Base-by-base conservation (phyloP, 768 basidiomycete genomes). In the Mycena vulgaris region DNA sequence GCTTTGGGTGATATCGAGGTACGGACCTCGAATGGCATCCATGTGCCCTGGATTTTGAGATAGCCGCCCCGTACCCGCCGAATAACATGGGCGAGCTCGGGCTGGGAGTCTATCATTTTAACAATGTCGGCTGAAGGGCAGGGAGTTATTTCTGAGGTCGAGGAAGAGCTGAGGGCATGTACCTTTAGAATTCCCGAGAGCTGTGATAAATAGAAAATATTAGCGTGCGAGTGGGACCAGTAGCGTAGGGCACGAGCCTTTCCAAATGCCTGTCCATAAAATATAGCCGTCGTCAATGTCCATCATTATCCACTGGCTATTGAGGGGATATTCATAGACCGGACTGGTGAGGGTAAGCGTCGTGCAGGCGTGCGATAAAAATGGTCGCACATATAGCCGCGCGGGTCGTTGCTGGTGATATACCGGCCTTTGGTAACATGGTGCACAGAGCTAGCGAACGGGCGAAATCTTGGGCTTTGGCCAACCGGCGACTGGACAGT, bases 301-400 rank as follows among this genome's bases (percentile, higher is more conserved):
- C 89, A 96, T 95, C 95, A 96, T 96, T 76, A 96, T 94, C 93
- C 94, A 95, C 76, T 96, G 94, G 25, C 92, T 93, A 71, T 95
- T 94, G 64, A 96, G 85, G 2, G 93, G 94, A 75, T 95, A 96
- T 78, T 96, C 95, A 76, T 93, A 96, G 14, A 96, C 95, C 16
- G 94, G 94, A 63, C 95, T 89, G 69, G 17, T 23, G 11, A 19
- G 39, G 11, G 10, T 27, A 48, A 27, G 4, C 19, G n/a, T 13
- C 4, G 42, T 5, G 47, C 9, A 5, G 25, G 25, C 16, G 58
- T 13, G 21, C 40, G 14, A n/a, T 62, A 25, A 59, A 53, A 51
- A 67, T 47, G 35, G 4, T 81, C 92, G 74, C 66, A 95, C 94
- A 96, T 95, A 82, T 95, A 96, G 19, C 94, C 94, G 75, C 94